These are phyloP conservation scores for Neophaeococcomyces mojaviensis DNA, from an alignment of 2,329 filamentous ascomycete genomes.

Conservation along the genomic window DNA sequence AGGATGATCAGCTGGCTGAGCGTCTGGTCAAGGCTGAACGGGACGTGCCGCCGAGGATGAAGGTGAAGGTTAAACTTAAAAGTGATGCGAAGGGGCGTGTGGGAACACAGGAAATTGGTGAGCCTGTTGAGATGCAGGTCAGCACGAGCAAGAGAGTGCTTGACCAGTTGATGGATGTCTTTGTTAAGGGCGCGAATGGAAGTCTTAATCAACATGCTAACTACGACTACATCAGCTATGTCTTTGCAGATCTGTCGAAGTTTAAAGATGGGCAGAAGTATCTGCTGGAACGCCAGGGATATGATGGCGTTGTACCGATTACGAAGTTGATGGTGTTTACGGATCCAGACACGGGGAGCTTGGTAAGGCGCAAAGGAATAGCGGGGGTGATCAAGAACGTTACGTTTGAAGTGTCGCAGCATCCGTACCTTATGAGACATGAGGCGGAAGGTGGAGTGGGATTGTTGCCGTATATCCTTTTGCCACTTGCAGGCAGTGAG, in stretches of 20 bases:
- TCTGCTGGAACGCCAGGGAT: conserved; percentile 64
- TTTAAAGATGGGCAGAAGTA: conserved; percentile 67
- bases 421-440: conserved; percentile 40
- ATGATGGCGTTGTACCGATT: conserved; percentile 78
- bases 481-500: conserved; percentile 81
- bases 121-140: conserved; percentile 1
- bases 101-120: not conserved
- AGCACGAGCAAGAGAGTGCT: conserved; percentile 62
- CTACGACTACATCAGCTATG: conserved; percentile 88
- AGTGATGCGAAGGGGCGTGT: not conserved
- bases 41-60: not conserved
- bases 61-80: conserved; percentile 7
- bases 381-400: conserved; percentile 92
- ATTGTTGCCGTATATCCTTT: conserved; percentile 77
- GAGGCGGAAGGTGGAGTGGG: conserved; percentile 35
- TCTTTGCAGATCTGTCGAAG: conserved; percentile 88
- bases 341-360: conserved; percentile 62
- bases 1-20: not conserved
- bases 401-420: conserved; percentile 70
- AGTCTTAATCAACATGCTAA: conserved; percentile 74
- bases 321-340: conserved; percentile 93
- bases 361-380: conserved; percentile 84
- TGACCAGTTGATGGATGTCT: conserved; percentile 90
- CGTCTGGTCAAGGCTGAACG: not conserved
- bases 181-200: conserved; percentile 82